Evolutionary conservation across 202 grass and related monocot species (phyloP).

Genomic region (Saccharum hybrid): DNA sequence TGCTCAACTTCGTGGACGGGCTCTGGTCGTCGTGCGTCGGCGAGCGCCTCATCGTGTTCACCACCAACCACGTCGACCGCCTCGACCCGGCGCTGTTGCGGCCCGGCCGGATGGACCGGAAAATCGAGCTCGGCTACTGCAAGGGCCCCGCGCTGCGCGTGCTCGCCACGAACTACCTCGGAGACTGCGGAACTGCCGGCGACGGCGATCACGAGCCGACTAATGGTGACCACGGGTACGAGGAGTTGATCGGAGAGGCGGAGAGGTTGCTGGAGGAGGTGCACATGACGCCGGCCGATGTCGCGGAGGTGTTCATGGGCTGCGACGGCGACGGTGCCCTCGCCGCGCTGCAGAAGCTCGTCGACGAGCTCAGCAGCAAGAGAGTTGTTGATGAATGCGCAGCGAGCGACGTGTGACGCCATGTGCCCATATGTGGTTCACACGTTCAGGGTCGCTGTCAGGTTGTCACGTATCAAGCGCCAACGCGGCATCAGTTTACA

Average conservation of each 20-base stretch:
- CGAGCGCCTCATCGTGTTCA: conserved; percentile 69
- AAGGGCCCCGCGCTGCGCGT: conserved; percentile 51
- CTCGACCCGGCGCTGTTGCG: conserved; percentile 57
- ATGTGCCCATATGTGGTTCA: not conserved
- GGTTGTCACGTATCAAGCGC: not conserved
- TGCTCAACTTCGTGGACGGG: conserved; percentile 84
- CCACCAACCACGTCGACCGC: conserved; percentile 66
- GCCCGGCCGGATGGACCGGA: conserved; percentile 61
- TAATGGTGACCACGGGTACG: not conserved
- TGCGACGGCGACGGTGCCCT: conserved; percentile 45
- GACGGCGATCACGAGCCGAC: not conserved
- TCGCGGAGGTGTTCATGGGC: conserved; percentile 84
- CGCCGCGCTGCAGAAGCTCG: conserved; percentile 57
- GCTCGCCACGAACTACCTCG: conserved; percentile 75
- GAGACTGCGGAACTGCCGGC: not conserved
- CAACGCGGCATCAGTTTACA: no score
- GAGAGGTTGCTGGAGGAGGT: conserved; percentile 61
- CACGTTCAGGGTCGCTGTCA: not conserved
- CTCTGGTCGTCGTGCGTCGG: conserved; percentile 86
- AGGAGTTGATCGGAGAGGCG: conserved; percentile 50
- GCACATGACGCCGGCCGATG: conserved; percentile 69
- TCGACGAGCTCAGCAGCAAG: conserved; percentile 36
- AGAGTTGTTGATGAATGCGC: not conserved
- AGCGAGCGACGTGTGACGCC: not conserved
- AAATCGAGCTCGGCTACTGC: conserved; percentile 79